These are phyloP conservation scores for Aegilops longissima DNA, from an alignment of 176 grass and related monocot genomes.

Conservation along the genomic window DNA sequence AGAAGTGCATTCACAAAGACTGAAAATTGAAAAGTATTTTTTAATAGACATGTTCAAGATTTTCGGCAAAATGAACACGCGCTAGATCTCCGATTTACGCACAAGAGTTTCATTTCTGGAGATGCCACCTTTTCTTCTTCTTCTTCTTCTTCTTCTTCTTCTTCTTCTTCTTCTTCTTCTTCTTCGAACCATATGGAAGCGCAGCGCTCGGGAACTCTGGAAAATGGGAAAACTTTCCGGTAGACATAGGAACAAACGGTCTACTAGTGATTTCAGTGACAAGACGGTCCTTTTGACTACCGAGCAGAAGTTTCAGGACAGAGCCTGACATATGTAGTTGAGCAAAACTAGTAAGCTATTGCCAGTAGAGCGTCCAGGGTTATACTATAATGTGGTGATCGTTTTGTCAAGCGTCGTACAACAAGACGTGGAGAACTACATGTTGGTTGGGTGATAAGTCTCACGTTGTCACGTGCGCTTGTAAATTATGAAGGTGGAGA, in stretches of 20 bases:
- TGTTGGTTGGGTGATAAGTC: background rate
- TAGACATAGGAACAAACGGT: constrained; percentile 2
- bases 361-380: background rate
- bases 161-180: no score
- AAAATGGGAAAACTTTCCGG: background rate
- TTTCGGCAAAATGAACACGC: background rate
- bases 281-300: constrained; percentile 23
- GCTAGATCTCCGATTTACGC: background rate
- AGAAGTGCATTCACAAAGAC: background rate
- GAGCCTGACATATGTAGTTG: background rate
- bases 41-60: no score
- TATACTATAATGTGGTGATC: background rate
- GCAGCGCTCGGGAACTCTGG: constrained; percentile 16
- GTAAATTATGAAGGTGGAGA: background rate
- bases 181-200: background rate
- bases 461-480: background rate
- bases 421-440: background rate
- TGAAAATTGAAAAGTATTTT: background rate
- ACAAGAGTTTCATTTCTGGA: no score
- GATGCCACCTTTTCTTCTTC: background rate
- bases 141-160: no score
- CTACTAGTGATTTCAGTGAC: constrained; percentile 16
- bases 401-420: background rate
- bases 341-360: constrained; percentile 12
- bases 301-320: constrained; percentile 26